These are phyloP conservation scores for Penicillium sp. DNA, from an alignment of 2,329 filamentous ascomycete species.

Conservation along the genomic window DNA sequence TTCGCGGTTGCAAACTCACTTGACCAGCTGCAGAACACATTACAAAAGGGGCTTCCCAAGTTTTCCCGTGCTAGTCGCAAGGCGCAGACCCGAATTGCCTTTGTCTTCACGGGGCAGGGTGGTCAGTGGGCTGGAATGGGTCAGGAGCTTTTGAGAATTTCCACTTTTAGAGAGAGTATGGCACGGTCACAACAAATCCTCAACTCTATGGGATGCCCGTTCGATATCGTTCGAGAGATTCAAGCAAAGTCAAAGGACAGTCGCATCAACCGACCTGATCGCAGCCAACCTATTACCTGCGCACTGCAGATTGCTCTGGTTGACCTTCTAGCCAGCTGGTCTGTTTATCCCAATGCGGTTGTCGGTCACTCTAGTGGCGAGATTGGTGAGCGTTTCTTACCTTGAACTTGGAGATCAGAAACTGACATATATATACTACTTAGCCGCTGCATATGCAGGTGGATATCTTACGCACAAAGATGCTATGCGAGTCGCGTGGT, in stretches of 20 bases:
- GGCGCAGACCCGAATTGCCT: constrained; percentile 17
- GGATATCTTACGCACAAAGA: constrained; percentile 18
- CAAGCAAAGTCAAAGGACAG: constrained; percentile 4
- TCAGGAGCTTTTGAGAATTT: constrained; percentile 32
- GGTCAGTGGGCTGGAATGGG: constrained; percentile 47
- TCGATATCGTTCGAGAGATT: constrained; percentile 29
- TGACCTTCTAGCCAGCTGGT: constrained; percentile 21
- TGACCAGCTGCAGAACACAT: constrained; percentile 7
- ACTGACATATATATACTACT: neutral
- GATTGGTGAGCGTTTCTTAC: constrained; percentile 16
- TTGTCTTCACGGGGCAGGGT: constrained; percentile 46
- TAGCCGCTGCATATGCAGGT: constrained; percentile 29
- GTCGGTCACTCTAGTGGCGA: constrained; percentile 36
- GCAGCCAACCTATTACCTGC: constrained; percentile 25
- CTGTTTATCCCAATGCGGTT: constrained; percentile 17
- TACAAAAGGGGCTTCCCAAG: constrained; percentile 10
- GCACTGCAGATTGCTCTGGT: constrained; percentile 29
- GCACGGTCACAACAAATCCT: constrained; percentile 6
- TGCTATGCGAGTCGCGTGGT: constrained; percentile 25
- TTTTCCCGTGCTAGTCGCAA: constrained; percentile 17
- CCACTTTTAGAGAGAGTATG: constrained; percentile 15
- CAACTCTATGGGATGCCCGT: constrained; percentile 18
- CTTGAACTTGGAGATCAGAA: neutral
- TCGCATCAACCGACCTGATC: constrained; percentile 23
- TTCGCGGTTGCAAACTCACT: constrained; percentile 18